Base-by-base conservation (phyloP, 2,329 filamentous ascomycete species). In the Aspergillus aculeatinus region DNA sequence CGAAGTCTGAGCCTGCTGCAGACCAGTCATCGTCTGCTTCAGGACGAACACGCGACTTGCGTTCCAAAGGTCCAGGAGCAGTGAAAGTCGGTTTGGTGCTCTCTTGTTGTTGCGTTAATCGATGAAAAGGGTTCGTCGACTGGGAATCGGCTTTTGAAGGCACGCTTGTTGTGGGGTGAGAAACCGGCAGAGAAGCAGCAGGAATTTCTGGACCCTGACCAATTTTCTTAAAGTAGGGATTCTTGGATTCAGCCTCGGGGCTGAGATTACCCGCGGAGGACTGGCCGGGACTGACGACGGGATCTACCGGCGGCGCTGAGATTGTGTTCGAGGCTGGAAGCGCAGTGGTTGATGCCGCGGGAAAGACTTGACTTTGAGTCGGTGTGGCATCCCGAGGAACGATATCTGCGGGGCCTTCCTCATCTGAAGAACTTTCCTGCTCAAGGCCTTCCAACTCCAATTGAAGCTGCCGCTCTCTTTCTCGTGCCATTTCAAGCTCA, bases 51-150 rank as follows among this genome's bases (percentile, higher is more conserved):
- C 86, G 82, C 31, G 83, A 83, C 64, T 77, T 78, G 52, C 72
- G 76, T 48, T 76, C 77, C 60, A 77, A 61, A 16, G 85, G 80
- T 7, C 80, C 77, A 54, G 82, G 73, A 61, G 81, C 72, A 59
- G 81, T 73, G n/a, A 83, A 80, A 7, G 85, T 80, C 60, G 79
- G 80, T 66, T 76, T 81, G 77, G 74, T 51, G 73, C 75, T 61
- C 76, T 80, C 75, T 71, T 85, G 82, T 64, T 91, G 86, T 5
- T 91, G 86, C 5, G 89, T 87, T 72, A 96, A 86, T 59, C 92
- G 90, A 75, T 96, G 91, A 87, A 98, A 99, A 4, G 95, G 95
- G 73, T 99, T 99, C 10, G 91, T 98, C n/a, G 91, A 93, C 25
- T 85, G 83, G 51, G 88, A 83, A 35, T 84, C 77, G 31, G 73